phyloP scores from a whole-genome alignment of 805 yeast genomes.

The Wickerhamiella occidentalis region DNA sequence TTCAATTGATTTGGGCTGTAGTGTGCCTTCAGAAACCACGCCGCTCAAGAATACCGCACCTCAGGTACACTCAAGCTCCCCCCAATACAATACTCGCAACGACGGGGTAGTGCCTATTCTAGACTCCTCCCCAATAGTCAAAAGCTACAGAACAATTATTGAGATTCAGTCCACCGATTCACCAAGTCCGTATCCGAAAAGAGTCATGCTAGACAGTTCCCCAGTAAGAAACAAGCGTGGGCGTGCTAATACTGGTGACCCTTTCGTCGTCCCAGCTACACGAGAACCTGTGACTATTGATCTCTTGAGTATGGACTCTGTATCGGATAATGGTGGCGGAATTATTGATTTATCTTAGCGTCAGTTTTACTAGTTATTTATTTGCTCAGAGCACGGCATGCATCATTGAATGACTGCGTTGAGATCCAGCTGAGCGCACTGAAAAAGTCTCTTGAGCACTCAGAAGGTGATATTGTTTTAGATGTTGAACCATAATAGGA shows the following conservation, averaged over 20 bases:
- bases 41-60: too few species aligned
- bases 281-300: not conserved
- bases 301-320: not conserved
- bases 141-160: not conserved
- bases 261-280: not conserved
- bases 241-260: not conserved
- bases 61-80: not conserved
- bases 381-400: too few species aligned
- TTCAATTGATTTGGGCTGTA: too few species aligned
- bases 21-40: not conserved
- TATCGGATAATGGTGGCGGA: not conserved
- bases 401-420: too few species aligned
- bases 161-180: not conserved
- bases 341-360: not conserved
- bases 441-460: too few species aligned
- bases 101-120: not conserved
- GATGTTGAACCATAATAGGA: too few species aligned
- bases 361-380: not conserved
- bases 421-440: too few species aligned
- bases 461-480: too few species aligned
- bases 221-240: not conserved
- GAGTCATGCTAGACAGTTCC: not conserved
- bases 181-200: not conserved
- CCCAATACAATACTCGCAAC: not conserved
- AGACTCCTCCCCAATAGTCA: not conserved